Conservation (phyloP, 2,329 filamentous ascomycete species). For the Arthrinium puccinioides region DNA sequence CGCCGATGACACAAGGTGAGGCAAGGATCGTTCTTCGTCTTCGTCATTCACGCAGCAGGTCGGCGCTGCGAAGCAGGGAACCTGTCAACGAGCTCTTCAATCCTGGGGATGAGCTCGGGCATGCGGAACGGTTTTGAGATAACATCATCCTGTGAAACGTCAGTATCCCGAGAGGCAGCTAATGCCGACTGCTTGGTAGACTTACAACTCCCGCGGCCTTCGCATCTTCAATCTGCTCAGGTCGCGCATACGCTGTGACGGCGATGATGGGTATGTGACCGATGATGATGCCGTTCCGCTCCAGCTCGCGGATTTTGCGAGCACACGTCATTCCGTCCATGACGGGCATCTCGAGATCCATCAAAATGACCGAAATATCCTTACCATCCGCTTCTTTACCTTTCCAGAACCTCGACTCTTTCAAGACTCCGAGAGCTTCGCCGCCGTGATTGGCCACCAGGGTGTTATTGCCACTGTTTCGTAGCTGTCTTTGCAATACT, state of each 20-base stretch:
- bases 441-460: conserved; percentile 58
- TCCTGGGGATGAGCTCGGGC: conserved; percentile 61
- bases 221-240: conserved; percentile 66
- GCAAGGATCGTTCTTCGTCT: background rate
- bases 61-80: conserved; percentile 5
- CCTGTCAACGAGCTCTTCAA: conserved; percentile 44
- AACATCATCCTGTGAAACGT: conserved; percentile 54
- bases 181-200: conserved; percentile 9
- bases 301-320: conserved; percentile 59
- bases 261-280: conserved; percentile 70
- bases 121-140: conserved; percentile 78
- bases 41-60: too few species aligned
- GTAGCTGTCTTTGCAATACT: conserved; percentile 54
- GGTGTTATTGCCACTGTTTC: conserved; percentile 52
- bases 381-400: conserved; percentile 37
- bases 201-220: conserved; percentile 66
- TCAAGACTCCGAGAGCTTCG: conserved; percentile 52
- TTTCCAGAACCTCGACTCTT: conserved; percentile 48
- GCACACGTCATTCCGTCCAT: conserved; percentile 77
- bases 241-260: conserved; percentile 75
- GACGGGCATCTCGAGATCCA: conserved; percentile 79
- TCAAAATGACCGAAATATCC: conserved; percentile 61
- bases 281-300: conserved; percentile 52
- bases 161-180: conserved; percentile 7
- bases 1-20: background rate